These are phyloP conservation scores for Galerina marginata DNA, from an alignment of 768 basidiomycete species.

Conservation along the genomic window DNA sequence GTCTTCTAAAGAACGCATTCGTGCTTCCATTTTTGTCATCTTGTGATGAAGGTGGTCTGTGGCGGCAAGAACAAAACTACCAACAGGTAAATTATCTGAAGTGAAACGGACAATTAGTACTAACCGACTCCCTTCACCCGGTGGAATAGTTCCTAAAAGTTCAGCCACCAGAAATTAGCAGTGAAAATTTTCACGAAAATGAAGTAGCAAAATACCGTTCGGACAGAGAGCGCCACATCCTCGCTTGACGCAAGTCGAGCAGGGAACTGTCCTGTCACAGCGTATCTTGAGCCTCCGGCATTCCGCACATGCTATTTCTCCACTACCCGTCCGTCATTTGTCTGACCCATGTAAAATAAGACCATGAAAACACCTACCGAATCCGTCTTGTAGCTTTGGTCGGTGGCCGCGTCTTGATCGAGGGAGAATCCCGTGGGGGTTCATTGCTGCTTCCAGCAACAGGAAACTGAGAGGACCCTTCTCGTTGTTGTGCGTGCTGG, in stretches of 20 bases:
- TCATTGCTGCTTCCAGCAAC: neutral
- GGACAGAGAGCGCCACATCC: constrained; percentile 57
- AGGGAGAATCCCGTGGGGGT: constrained; percentile 9
- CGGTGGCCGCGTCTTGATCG: constrained; percentile 23
- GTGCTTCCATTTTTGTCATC: constrained; percentile 49
- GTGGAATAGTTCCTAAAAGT: constrained; percentile 52
- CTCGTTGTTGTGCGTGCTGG: constrained; percentile 6
- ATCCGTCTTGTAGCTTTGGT: constrained; percentile 46
- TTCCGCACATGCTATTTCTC: constrained; percentile 50
- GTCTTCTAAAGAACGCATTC: constrained; percentile 60
- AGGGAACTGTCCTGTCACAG: constrained; percentile 46
- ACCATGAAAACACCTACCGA: constrained; percentile 31
- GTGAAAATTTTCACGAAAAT: neutral
- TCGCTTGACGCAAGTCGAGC: constrained; percentile 56
- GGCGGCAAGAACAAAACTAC: constrained; percentile 56
- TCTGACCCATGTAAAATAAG: neutral
- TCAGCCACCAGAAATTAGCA: neutral
- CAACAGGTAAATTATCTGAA: neutral
- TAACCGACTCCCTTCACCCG: constrained; percentile 59
- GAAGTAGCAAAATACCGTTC: constrained; percentile 41
- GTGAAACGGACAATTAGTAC: constrained; percentile 14
- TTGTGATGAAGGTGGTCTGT: constrained; percentile 58
- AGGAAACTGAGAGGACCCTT: constrained; percentile 3
- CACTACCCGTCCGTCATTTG: constrained; percentile 26
- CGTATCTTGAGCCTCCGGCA: constrained; percentile 50